Conservation (phyloP, 306 rosid species). For the Pterocarpus santalinus region DNA sequence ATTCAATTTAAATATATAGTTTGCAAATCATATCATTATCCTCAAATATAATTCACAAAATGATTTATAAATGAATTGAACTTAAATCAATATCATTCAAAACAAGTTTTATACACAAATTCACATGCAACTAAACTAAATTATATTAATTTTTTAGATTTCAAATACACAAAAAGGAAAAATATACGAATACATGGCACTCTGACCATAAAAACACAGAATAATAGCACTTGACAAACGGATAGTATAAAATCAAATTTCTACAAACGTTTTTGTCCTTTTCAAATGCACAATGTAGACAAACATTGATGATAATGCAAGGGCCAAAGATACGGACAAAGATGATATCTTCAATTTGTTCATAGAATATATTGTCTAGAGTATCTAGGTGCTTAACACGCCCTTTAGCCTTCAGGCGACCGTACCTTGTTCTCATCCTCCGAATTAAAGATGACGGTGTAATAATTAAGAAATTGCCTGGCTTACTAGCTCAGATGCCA, state of each 20-base stretch:
- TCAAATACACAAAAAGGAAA: not conserved
- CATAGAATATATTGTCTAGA: not conserved
- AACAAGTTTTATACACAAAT: not conserved
- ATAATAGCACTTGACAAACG: not conserved
- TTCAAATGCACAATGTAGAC: not conserved
- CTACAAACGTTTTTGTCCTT: not conserved
- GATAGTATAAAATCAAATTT: not conserved
- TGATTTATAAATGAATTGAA: not conserved
- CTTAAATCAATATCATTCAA: not conserved
- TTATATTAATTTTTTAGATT: not conserved
- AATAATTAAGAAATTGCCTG: not conserved
- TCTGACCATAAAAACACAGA: not conserved
- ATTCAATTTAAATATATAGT: too few species aligned
- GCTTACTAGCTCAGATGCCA: not conserved
- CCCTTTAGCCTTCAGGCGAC: not conserved
- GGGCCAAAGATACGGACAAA: not conserved
- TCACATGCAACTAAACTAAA: not conserved
- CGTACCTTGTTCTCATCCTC: not conserved
- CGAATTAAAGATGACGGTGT: not conserved
- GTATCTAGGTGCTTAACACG: not conserved
- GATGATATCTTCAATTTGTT: conserved; percentile 6
- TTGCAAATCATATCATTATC: conserved; percentile 1
- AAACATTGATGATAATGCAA: not conserved
- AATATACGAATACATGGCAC: not conserved
- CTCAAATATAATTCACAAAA: not conserved